A percentile compares a stretch with the other conserved stretches of the same genome.
phyloP scores from a whole-genome alignment of 2,329 filamentous ascomycete genomes.

The Sporothrix phasma region DNA sequence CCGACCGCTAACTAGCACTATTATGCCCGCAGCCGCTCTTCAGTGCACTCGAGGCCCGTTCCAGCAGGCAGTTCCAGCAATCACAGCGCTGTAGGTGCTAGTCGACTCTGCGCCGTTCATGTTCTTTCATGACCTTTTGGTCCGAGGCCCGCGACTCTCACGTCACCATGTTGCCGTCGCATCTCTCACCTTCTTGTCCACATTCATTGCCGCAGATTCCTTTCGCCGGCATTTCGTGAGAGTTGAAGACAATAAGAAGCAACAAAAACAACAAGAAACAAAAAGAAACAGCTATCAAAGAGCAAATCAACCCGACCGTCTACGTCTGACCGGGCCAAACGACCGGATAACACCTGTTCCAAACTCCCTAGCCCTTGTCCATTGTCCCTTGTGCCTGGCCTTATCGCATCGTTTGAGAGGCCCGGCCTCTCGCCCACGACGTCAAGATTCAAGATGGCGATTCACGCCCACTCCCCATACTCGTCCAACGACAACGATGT shows the following conservation, averaged over 20 bases:
- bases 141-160: not conserved
- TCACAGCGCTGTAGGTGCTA: not conserved
- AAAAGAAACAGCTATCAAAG: no score
- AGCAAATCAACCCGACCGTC: no score
- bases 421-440: no score
- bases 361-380: not conserved
- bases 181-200: not conserved
- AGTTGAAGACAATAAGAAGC: not conserved
- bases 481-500: not conserved
- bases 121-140: not conserved
- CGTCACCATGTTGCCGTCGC: not conserved
- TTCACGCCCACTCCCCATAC: not conserved
- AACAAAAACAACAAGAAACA: no score
- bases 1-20: not conserved
- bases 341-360: not conserved
- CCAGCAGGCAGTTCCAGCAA: not conserved
- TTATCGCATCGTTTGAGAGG: not conserved
- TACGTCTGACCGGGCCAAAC: no score
- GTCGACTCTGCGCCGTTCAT: not conserved
- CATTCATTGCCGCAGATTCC: no score
- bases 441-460: not conserved
- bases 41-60: not conserved
- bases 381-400: not conserved
- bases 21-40: no score
- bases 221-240: no score